These are phyloP conservation scores for Pseudocercospora vitis DNA, from an alignment of 2,329 filamentous ascomycete species.

Conservation along the genomic window DNA sequence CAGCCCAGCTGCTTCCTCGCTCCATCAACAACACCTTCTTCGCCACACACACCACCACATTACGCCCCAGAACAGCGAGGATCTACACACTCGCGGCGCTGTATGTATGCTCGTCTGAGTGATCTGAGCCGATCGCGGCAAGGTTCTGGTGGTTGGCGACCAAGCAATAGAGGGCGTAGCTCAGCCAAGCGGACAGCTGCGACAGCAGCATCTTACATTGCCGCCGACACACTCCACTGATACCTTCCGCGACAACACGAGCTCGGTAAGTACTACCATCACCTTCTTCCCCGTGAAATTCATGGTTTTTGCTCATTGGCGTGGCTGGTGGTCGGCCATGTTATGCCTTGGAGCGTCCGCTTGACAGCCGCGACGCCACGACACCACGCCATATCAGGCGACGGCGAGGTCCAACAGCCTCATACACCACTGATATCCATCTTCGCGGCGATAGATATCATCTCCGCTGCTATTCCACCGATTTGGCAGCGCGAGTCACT, in stretches of 20 bases:
- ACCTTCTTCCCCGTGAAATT: conserved; percentile 3
- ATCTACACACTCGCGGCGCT: conserved; percentile 1
- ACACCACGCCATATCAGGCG: neutral
- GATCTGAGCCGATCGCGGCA: neutral
- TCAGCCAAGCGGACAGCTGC: neutral
- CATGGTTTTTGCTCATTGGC: neutral
- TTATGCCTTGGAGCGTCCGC: neutral
- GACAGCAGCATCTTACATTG: neutral
- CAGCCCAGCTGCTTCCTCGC: conserved; percentile 8
- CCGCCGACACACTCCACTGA: conserved; percentile 1
- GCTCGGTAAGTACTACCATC: conserved; percentile 3
- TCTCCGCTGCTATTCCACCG: neutral
- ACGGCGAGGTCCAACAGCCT: neutral
- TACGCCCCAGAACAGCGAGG: neutral
- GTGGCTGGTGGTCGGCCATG: neutral
- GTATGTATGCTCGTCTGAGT: conserved; percentile 6
- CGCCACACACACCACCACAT: conserved; percentile 7
- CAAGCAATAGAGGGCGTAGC: conserved; percentile 3
- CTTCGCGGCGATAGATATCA: neutral
- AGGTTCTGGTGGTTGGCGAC: conserved; percentile 2
- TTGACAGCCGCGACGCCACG: neutral
- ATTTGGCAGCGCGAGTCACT: neutral
- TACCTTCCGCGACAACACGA: neutral
- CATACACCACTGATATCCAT: neutral
- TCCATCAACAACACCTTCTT: conserved; percentile 10